Base-by-base conservation (phyloP, 2,329 filamentous ascomycete species). In the Nemania diffusa region DNA sequence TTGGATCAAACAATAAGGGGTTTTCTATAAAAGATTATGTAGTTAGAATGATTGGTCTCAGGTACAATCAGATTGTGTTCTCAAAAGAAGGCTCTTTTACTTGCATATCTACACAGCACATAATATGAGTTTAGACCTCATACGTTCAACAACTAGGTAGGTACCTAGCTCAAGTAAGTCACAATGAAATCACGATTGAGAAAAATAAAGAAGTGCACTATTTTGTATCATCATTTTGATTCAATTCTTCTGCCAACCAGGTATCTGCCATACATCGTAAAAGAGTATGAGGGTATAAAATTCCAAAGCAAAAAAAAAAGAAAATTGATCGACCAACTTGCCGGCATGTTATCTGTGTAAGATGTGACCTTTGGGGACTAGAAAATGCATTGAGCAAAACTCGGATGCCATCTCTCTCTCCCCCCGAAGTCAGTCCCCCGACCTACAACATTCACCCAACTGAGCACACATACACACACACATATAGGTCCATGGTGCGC, bases 281-380 rank as follows among this genome's bases (percentile, higher is more conserved):
- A 63, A 48, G 22, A 24, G 34, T 59, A 59, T 59, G 48, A 59
- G 59, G 64, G 64, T 67, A 67, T 63, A n/a, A 48, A 51, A 40
- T 55, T 55, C 13, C 13, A 37, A 63, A 22, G 20, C 8, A 58
- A 57, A 40, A 22, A 46, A 27, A 52, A 24, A 44, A 34, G 17
- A 34, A n/a, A n/a, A n/a, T n/a, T 20, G 8, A 42, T 42, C 26
- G 37, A 27, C n/a, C 5, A 24, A 62, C 29, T 8, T 15, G 22
- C 26, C 11, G 27, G 11, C 42, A 13, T 40, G 26, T 50, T 17
- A 24, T 17, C 20, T 52, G 37, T 9, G 24, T 1, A 32, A 17
- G n/a, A 20, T n/a, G 2, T 32, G 1, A 26, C 40, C 37, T 17
- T 40, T 3, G 27, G 40, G 27, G 22, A 44, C 11, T 8, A 32